Conservation (phyloP, 148 eudicot species). For the Cornus kousa region DNA sequence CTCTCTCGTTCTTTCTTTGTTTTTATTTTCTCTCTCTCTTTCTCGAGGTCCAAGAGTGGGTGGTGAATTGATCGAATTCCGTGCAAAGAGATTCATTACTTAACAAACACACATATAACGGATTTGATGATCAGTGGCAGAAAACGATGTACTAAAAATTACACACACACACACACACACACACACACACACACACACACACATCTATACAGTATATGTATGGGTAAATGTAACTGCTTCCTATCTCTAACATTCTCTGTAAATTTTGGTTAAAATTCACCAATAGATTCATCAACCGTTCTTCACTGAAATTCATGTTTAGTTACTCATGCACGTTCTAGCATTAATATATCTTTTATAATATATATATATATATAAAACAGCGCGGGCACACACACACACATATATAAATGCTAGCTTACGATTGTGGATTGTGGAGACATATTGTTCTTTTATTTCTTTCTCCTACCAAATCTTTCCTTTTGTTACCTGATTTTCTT, state of each 20-base stretch:
- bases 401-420: too few species aligned
- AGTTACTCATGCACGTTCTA: too few species aligned
- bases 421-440: too few species aligned
- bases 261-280: background rate
- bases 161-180: background rate
- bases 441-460: too few species aligned
- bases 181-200: background rate
- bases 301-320: background rate
- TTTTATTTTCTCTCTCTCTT: conserved; percentile 11
- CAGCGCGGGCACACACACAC: too few species aligned
- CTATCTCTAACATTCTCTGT: conserved; percentile 21
- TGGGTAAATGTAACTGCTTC: background rate
- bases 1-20: too few species aligned
- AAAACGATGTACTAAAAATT: background rate
- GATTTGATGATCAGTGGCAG: background rate
- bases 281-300: background rate
- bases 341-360: too few species aligned
- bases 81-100: conserved; percentile 12
- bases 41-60: conserved; percentile 19
- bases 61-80: conserved; percentile 20
- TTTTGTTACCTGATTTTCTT: too few species aligned
- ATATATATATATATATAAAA: too few species aligned
- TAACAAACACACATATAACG: background rate
- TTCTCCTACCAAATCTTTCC: too few species aligned
- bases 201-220: too few species aligned